Base-by-base conservation (phyloP, 1,139 yeast species). In the Hanseniaspora uvarum region DNA sequence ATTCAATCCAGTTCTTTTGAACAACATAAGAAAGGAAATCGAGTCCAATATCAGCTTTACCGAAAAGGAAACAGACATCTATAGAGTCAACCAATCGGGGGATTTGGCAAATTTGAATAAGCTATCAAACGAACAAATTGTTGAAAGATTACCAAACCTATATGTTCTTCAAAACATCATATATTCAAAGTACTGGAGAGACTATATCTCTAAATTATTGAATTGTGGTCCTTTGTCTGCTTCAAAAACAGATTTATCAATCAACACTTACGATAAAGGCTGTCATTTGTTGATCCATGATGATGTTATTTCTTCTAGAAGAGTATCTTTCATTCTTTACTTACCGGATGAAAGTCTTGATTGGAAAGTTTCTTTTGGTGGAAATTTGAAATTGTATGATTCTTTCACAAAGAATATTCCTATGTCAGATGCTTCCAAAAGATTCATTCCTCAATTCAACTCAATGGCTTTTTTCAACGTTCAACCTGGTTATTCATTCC, bases 381-480 rank as follows among this genome's bases (percentile, higher is more conserved):
- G 99, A 19, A 89, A 94, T 0, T 71, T 94, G 56, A 75, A 97
- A 58, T 70, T 94, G 54, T 92, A 85, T 65, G 95, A 94, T 38
- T 83, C 95, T 1, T 76, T 87, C 46, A 83, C 82, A 10, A 92
- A 94, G 28, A 92, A 92, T 62, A 94, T 89, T 4, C 98, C 99
- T 8, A 77, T 78, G 56, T 76, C 95, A 2, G 97, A 89, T 66
- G 80, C 71, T 62, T 71, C 77, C 33, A 74, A 77, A 41, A 81
- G 81, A 60, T 71, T 92, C 38, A 85, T 87, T 0, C 98, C 98
- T 0, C 94, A 86, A 60, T 94, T 94, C 75, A 92, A 94, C 67
- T 96, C 92, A 68, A 81, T 94, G 65, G 96, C 97, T 1, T 86
- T 92, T 65, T 94, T 94, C 74, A 83, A 86, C 2, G 97, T 94